Percentiles rank a stretch among this genome's conserved stretches.
These are phyloP conservation scores for Triadica sebifera DNA, from an alignment of 345 rosid species.

Conservation along the genomic window DNA sequence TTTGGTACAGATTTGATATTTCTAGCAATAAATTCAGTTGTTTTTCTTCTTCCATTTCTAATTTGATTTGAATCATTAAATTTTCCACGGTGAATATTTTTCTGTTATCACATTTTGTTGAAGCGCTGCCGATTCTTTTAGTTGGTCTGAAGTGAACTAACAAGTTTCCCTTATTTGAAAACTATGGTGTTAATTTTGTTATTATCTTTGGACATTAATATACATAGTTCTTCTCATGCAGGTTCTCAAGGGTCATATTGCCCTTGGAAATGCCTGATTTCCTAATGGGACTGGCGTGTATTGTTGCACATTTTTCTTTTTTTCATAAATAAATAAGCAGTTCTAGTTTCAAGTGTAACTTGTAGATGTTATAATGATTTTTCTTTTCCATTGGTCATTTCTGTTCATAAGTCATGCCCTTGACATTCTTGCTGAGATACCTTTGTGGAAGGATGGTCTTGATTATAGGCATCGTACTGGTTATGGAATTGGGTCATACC, in stretches of 20 bases:
- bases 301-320: too few relatives aligned
- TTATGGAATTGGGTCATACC: conserved; percentile 96
- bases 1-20: conserved; percentile 1
- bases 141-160: background rate
- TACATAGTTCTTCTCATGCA: conserved; percentile 12
- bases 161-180: background rate
- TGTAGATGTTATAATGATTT: background rate
- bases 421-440: conserved; percentile 89
- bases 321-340: background rate
- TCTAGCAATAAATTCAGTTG: background rate
- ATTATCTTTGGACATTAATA: background rate
- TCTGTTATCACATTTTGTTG: background rate
- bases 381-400: background rate
- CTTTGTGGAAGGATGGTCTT: conserved; percentile 89
- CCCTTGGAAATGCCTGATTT: conserved; percentile 75
- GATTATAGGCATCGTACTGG: conserved; percentile 98
- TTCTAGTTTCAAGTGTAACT: too few relatives aligned
- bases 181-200: background rate
- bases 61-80: background rate
- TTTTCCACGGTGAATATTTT: background rate
- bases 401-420: conserved; percentile 63
- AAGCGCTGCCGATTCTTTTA: background rate
- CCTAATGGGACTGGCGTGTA: conserved; percentile 94
- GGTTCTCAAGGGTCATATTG: conserved; percentile 97
- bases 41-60: background rate